Percentiles rank a stretch among this genome's conserved stretches.
Conservation (phyloP, 371 early-diverging fungal genomes). For the Mortierella sp. region DNA sequence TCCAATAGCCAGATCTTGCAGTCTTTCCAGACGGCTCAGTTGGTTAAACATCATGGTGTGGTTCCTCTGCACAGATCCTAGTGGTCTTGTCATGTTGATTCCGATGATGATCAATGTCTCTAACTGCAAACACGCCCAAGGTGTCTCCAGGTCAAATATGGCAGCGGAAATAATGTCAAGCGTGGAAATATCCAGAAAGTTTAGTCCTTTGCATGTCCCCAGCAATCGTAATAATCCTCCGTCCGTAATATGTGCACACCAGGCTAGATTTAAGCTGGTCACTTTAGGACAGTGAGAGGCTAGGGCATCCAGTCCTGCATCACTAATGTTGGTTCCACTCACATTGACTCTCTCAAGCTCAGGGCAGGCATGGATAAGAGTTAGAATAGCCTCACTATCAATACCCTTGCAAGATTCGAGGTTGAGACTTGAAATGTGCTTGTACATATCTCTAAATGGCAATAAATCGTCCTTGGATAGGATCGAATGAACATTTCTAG, state of each 20-base stretch:
- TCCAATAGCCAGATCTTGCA: slow-evolving; percentile 46
- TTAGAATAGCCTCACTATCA: slow-evolving; percentile 10
- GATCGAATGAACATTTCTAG: slow-evolving; percentile 28
- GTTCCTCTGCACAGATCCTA: slow-evolving; percentile 8
- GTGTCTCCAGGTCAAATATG: slow-evolving; percentile 21
- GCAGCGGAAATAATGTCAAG: slow-evolving; percentile 19
- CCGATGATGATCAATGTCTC: slow-evolving; percentile 42
- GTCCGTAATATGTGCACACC: slow-evolving; percentile 37
- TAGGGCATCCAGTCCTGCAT: slow-evolving; percentile 26
- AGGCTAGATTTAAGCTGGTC: slow-evolving; percentile 33
- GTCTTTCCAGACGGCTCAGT: slow-evolving; percentile 28
- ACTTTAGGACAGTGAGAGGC: slow-evolving; percentile 24
- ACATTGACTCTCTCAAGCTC: slow-evolving; percentile 42
- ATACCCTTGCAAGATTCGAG: slow-evolving; percentile 52
- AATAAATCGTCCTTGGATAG: slow-evolving; percentile 29
- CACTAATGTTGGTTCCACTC: slow-evolving; percentile 33
- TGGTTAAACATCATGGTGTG: slow-evolving; percentile 49
- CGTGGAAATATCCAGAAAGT: slow-evolving; percentile 41
- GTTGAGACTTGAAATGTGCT: slow-evolving; percentile 21
- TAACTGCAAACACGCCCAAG: slow-evolving; percentile 30
- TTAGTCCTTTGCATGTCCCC: slow-evolving; percentile 8
- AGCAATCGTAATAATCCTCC: slow-evolving; percentile 25
- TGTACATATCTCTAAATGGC: slow-evolving; percentile 17
- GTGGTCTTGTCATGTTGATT: slow-evolving; percentile 38
- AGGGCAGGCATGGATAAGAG: slow-evolving; percentile 21